Evolutionary conservation across 305 asterid species (phyloP), one percentile per base, ranked within the genome.

Genomic region (Fraxinus albicans): DNA sequence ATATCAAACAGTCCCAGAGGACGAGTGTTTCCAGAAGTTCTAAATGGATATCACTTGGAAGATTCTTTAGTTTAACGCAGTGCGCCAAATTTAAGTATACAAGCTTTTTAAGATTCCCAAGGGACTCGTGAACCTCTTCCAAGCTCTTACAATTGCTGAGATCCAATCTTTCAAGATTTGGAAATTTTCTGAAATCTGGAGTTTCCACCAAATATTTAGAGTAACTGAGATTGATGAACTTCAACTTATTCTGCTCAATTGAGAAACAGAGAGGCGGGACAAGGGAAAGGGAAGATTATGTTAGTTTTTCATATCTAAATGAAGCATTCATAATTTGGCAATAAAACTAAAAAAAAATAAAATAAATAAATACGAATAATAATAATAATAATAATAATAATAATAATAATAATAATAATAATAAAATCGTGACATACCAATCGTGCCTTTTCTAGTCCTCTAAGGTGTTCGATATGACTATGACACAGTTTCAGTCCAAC

Each of bases 141-240:
- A 83, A 83, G 35, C 15, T 78, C 27, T 4, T 77, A 78, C 85
- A 70, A 80, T 77, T 77, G 77, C 74, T 69, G 47, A 83, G 76
- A 60, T 77, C 27, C 72, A 83, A 72, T 63, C 65, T 69, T 21
- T 83, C 85, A 34, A 83, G 85, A 69, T 70, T 15, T 19, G 82
- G 85, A 75, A 50, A 13, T 38, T 13, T 72, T 1, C 72, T 50
- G 42, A 83, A 83, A 55, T 83, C 58, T 35, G 85, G 85, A 47
- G 82, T 50, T 75, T 0, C 5, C 33, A 27, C 2, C 42, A 83
- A 63, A 3, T 33, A 8, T 12, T 50, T 25, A 42, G 79, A 83
- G 44, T 83, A 50, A 63, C 79, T 83, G 15, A 77, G 79, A 31
- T 78, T 72, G 31, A 83, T 25, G 69, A 77, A 50, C 47, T 78